These are phyloP conservation scores for Ilex asprella DNA, from an alignment of 257 asterid genomes.

Conservation along the genomic window DNA sequence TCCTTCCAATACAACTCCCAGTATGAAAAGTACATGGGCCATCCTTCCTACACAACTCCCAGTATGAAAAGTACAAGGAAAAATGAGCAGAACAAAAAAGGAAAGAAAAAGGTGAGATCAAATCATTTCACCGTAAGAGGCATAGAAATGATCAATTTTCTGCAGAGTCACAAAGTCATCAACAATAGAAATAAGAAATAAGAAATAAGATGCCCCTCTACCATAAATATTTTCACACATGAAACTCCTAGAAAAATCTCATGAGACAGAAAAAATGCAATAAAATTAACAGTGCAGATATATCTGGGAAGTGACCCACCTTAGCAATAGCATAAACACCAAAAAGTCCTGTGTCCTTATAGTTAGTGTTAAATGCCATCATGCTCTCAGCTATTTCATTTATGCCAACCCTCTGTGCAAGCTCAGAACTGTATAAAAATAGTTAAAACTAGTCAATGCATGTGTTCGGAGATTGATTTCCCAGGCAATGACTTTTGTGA, in stretches of 20 bases:
- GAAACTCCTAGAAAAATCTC: too few species aligned
- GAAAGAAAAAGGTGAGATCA: too few species aligned
- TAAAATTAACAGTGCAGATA: too few species aligned
- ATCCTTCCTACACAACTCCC: too few species aligned
- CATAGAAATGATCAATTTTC: too few species aligned
- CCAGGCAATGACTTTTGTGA: not conserved
- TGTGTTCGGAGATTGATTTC: not conserved
- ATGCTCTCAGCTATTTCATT: slow-evolving; percentile 77
- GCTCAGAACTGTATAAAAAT: slow-evolving; percentile 48
- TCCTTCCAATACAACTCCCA: too few species aligned
- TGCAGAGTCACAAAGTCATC: not conserved
- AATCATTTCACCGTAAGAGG: too few species aligned
- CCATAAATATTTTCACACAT: too few species aligned
- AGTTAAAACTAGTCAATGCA: slow-evolving; percentile 19
- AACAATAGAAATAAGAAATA: not conserved
- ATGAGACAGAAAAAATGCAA: too few species aligned
- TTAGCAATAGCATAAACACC: slow-evolving; percentile 89
- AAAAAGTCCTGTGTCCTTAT: slow-evolving; percentile 85
- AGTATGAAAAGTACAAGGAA: too few species aligned
- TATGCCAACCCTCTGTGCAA: slow-evolving; percentile 65
- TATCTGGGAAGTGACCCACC: slow-evolving; percentile 25
- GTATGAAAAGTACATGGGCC: too few species aligned
- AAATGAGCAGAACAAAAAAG: too few species aligned
- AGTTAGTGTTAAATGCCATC: slow-evolving; percentile 88
- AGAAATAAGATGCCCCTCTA: not conserved